These are phyloP conservation scores for Phytophthora pisi DNA, from an alignment of 352 stramenopile species.

Conservation along the genomic window DNA sequence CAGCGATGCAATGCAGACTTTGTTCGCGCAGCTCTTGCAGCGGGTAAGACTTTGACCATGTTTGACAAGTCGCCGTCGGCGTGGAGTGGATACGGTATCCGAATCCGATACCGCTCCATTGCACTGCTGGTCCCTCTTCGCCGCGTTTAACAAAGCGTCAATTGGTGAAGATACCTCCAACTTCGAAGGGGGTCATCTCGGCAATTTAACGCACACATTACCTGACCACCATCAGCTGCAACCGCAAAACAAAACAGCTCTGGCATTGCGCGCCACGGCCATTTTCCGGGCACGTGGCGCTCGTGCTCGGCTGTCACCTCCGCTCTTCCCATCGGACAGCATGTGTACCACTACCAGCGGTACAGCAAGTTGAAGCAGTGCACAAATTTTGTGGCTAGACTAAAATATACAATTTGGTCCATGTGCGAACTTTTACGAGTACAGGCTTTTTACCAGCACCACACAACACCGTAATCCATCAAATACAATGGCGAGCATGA, in stretches of 20 bases:
- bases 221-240: too few relatives aligned
- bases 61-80: too few relatives aligned
- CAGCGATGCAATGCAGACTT: background rate
- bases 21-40: background rate
- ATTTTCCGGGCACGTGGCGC: slow-evolving; percentile 10
- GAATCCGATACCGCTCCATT: too few relatives aligned
- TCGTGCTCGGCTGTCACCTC: background rate
- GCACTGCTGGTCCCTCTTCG: too few relatives aligned
- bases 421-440: background rate
- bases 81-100: too few relatives aligned
- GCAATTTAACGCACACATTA: background rate
- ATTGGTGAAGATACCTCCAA: too few relatives aligned
- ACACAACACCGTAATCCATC: too few relatives aligned
- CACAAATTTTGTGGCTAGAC: background rate
- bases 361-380: background rate
- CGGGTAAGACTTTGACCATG: background rate
- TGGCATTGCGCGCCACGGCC: background rate
- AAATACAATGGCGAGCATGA: slow-evolving; percentile 12
- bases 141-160: background rate
- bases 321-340: slow-evolving; percentile 14
- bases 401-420: background rate
- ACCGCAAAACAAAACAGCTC: background rate
- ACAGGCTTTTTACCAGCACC: background rate
- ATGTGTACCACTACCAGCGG: background rate
- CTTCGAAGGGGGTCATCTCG: background rate